Evolutionary conservation across 208 protist species (phyloP).

Genomic region (Trypanosoma mega): DNA sequence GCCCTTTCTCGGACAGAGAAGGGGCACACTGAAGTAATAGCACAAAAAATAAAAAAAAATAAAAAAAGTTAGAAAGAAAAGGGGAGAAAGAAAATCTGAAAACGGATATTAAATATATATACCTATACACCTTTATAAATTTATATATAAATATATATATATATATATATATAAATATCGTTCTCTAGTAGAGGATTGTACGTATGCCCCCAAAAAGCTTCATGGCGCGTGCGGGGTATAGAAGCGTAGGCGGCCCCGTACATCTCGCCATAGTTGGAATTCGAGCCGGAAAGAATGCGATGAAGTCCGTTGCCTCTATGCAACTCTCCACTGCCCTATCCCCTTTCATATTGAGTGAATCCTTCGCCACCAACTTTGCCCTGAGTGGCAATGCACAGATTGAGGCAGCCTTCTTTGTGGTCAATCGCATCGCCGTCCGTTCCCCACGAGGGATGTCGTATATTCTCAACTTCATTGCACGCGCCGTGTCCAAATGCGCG

Average conservation of each 20-base stretch:
- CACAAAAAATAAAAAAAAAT: background rate
- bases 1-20: no score
- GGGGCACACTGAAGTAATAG: background rate
- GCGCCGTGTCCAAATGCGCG: conserved; percentile 22
- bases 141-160: no score
- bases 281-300: conserved; percentile 30
- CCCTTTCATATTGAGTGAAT: conserved; percentile 46
- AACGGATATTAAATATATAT: background rate
- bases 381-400: conserved; percentile 48
- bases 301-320: conserved; percentile 39
- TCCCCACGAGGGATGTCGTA: conserved; percentile 32
- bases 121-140: no score
- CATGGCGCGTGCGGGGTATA: background rate
- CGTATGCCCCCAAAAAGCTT: no score
- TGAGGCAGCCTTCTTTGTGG: conserved; percentile 41
- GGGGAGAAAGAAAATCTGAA: background rate
- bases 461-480: conserved; percentile 27
- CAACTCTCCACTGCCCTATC: conserved; percentile 32
- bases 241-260: background rate
- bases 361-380: conserved; percentile 38
- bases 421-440: conserved; percentile 34
- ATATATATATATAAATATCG: no score
- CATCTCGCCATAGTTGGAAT: conserved; percentile 35
- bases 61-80: conserved; percentile 1
- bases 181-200: no score